Percentiles rank a stretch among this genome's conserved stretches.
These are phyloP conservation scores for Naganishia sp. DNA, from an alignment of 1,284 basidiomycete genomes.

Conservation along the genomic window DNA sequence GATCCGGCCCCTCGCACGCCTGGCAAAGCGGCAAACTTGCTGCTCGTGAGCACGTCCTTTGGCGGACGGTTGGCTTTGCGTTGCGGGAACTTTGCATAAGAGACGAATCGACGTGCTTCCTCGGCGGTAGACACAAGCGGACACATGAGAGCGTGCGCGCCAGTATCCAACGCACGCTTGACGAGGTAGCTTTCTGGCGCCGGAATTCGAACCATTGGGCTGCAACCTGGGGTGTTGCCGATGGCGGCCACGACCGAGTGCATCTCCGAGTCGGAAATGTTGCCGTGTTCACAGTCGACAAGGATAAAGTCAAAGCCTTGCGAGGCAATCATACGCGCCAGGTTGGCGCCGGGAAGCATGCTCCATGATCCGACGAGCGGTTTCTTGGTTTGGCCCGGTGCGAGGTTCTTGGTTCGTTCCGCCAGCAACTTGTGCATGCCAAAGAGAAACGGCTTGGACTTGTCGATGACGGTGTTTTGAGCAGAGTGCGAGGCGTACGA, in stretches of 20 bases:
- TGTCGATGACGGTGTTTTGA: slow-evolving; percentile 18
- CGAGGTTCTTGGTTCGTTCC: slow-evolving; percentile 33
- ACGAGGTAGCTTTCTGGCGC: slow-evolving; percentile 46
- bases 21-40: slow-evolving; percentile 40
- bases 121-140: slow-evolving; percentile 45
- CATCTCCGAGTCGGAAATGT: slow-evolving; percentile 44
- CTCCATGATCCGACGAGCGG: slow-evolving; percentile 39
- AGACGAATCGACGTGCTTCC: slow-evolving; percentile 38
- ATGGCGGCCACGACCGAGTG: slow-evolving; percentile 39
- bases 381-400: slow-evolving; percentile 32
- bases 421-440: slow-evolving; percentile 37
- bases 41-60: slow-evolving; percentile 37
- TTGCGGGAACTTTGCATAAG: slow-evolving; percentile 38
- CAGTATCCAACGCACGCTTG: slow-evolving; percentile 52
- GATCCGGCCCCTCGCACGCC: slow-evolving; percentile 46
- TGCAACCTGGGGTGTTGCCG: slow-evolving; percentile 40
- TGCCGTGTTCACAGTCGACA: slow-evolving; percentile 42
- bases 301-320: slow-evolving; percentile 46
- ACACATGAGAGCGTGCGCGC: slow-evolving; percentile 46
- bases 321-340: slow-evolving; percentile 40
- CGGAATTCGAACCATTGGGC: slow-evolving; percentile 50
- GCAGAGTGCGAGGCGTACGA: slow-evolving; percentile 35
- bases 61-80: slow-evolving; percentile 35
- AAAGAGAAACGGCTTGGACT: slow-evolving; percentile 30
- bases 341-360: slow-evolving; percentile 38